Percentiles rank a stretch among this genome's conserved stretches.
Conservation (phyloP, 129 eudicot genomes). For the Lonicera japonica region DNA sequence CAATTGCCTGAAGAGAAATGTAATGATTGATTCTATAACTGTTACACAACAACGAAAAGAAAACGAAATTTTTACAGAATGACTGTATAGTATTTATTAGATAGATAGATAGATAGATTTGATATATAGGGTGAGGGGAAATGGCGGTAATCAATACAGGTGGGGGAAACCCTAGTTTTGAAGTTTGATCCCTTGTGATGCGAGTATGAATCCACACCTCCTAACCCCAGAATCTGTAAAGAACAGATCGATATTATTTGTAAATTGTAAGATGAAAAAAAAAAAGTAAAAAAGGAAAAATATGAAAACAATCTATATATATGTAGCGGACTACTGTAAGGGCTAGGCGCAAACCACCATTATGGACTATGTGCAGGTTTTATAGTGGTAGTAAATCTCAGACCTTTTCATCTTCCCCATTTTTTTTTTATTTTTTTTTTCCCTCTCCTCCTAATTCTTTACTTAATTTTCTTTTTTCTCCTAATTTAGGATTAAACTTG, state of each 20-base stretch:
- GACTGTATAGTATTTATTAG: background rate
- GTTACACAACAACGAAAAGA: background rate
- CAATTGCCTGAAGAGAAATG: slow-evolving; percentile 7
- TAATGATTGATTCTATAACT: background rate
- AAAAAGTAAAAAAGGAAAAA: background rate
- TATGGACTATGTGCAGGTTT: slow-evolving; percentile 9
- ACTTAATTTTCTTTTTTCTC: no score
- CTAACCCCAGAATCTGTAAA: slow-evolving; percentile 36
- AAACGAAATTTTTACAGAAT: background rate
- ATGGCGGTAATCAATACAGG: slow-evolving; percentile 50
- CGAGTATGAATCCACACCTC: slow-evolving; percentile 40
- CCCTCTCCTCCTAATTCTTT: no score
- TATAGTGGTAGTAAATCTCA: slow-evolving; percentile 15
- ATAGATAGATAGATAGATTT: no score
- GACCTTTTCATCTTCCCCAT: no score
- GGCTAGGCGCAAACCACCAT: slow-evolving; percentile 33
- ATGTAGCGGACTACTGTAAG: slow-evolving; percentile 18
- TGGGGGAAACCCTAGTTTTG: slow-evolving; percentile 35
- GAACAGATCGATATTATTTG: slow-evolving; percentile 27
- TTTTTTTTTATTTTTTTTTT: no score
- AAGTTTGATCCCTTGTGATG: slow-evolving; percentile 11
- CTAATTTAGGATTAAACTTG: no score
- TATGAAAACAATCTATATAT: background rate
- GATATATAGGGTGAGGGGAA: no score
- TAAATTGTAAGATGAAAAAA: slow-evolving; percentile 7